phyloP scores from a whole-genome alignment of 495 filamentous ascomycete species.

The Xylaria cubensis region DNA sequence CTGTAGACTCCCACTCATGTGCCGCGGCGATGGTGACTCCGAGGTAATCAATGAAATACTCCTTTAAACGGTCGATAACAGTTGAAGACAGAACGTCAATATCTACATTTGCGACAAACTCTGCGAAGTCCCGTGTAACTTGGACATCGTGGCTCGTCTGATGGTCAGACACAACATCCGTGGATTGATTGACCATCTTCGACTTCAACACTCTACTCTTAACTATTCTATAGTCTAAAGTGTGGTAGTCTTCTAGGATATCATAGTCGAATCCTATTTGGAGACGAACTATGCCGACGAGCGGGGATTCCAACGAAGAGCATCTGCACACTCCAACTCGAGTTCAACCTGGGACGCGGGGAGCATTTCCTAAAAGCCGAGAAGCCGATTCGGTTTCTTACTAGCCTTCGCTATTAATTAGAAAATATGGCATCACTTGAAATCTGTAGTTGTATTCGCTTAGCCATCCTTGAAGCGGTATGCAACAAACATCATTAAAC shows the following conservation, averaged over 20 bases:
- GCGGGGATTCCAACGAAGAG: not conserved
- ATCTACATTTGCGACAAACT: not conserved
- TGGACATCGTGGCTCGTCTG: not conserved
- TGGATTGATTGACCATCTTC: not conserved
- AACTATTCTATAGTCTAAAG: not conserved
- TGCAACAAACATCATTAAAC: not conserved
- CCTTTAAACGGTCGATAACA: not conserved
- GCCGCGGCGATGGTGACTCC: not conserved
- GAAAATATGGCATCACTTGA: not conserved
- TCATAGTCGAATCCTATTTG: not conserved
- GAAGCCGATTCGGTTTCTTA: not conserved
- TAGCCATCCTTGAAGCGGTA: not conserved
- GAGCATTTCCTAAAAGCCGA: not conserved
- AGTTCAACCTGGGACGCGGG: not conserved
- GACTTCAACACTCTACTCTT: not conserved
- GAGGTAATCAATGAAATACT: slow-evolving; percentile 1
- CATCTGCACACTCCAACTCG: not conserved
- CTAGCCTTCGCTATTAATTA: not conserved
- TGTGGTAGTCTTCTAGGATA: not conserved
- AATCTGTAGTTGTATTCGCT: not conserved
- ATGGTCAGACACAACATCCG: not conserved
- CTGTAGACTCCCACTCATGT: not conserved
- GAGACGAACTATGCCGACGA: not conserved
- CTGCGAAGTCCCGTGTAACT: not conserved
- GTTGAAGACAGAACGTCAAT: not conserved